Evolutionary conservation across 805 yeast genomes (phyloP), one percentile per base, ranked within the genome.

Genomic region (Metschnikowia koreensis): DNA sequence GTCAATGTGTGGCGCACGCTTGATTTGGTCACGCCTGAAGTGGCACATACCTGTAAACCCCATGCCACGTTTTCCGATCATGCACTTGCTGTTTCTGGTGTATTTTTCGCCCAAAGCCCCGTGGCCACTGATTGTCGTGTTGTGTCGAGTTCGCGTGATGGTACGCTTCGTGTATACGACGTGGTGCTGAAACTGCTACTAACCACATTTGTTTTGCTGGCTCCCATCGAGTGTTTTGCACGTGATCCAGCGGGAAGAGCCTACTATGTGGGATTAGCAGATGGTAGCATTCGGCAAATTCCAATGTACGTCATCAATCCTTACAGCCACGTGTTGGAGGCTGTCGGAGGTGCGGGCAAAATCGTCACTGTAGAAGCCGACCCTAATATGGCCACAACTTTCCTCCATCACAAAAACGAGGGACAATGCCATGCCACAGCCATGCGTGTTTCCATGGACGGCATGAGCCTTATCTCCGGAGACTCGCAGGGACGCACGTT

Each of bases 161-260:
- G 83, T 39, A 89, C 97, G 1, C 69, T 89, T 47, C 74, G 96
- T 59, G 77, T 89, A 38, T 90, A 87, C 70, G 83, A 83, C 60
- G 62, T 89, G 41, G 59, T 67, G 15, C 74, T 70, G 38, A 66
- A 61, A 39, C 64, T 68, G 33, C 69, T 87, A 36, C 66, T 87
- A 16, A 77, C 90, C 8, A 89, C 97, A 0, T 84, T 89, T 62
- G 84, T 91, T n/a, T 67, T 86, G 27, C 81, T 85, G 3, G 63
- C 68, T 16, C 78, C 86, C 0, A 77, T 89, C 10, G 76, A 77
- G 27, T 70, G 86, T 16, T 50, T 93, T 6, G 76, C 82, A 0
- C 70, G 81, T 6, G 98, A 93, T 66, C 90, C 96, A 0, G 89
- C 92, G 0, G 89, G 84, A 60, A 75, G 98, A 60, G 77, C 83